Evolutionary conservation across 1,139 yeast genomes (phyloP).

Genomic region (Pichia sp.): DNA sequence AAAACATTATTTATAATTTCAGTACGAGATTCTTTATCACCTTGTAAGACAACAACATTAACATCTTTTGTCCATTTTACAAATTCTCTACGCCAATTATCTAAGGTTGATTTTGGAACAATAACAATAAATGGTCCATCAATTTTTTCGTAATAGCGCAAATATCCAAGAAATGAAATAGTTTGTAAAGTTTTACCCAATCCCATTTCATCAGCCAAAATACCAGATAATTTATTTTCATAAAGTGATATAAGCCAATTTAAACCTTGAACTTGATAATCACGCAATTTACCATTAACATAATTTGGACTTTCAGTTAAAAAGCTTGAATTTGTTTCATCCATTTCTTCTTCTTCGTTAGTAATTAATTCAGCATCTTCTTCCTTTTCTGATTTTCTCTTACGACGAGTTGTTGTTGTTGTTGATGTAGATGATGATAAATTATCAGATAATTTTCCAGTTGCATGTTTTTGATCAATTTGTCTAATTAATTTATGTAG

Average conservation of each 20-base stretch:
- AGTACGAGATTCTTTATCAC: constrained; percentile 72
- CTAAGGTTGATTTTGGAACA: constrained; percentile 92
- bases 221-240: constrained; percentile 83
- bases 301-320: constrained; percentile 78
- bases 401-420: constrained; percentile 25
- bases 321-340: constrained; percentile 48
- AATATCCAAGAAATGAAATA: constrained; percentile 81
- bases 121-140: constrained; percentile 88
- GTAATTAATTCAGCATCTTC: constrained; percentile 84
- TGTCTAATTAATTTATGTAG: constrained; percentile 53
- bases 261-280: constrained; percentile 83
- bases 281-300: constrained; percentile 63
- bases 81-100: constrained; percentile 94
- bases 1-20: constrained; percentile 53
- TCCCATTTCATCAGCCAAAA: constrained; percentile 98
- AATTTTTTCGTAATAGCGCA: constrained; percentile 69
- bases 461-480: constrained; percentile 40
- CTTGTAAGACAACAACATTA: constrained; percentile 76
- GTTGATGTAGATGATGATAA: constrained; percentile 11
- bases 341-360: constrained; percentile 65
- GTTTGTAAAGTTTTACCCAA: constrained; percentile 94
- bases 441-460: constrained; percentile 22
- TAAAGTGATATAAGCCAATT: constrained; percentile 85
- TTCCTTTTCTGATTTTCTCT: constrained; percentile 79
- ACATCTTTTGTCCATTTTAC: constrained; percentile 96